A percentile compares a stretch with the other conserved stretches of the same genome.
Evolutionary conservation across 2,329 filamentous ascomycete genomes (phyloP).

Genomic region (Paraconiothyrium sp.): DNA sequence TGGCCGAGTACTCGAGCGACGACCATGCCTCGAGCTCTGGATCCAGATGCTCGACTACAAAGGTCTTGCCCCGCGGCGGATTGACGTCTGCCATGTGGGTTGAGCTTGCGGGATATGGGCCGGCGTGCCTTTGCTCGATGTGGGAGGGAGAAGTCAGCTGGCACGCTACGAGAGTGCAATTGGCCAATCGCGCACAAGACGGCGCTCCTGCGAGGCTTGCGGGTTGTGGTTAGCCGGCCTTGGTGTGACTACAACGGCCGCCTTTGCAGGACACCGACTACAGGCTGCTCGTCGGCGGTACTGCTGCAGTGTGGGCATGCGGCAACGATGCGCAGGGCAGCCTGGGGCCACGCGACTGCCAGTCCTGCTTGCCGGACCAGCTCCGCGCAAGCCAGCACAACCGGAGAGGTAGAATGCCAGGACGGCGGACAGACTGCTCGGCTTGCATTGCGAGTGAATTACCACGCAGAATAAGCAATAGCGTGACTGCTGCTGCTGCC

Average conservation of each 20-base stretch:
- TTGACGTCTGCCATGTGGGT: conserved; percentile 38
- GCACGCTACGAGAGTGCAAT: conserved; percentile 25
- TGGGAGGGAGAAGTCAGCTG: conserved; percentile 26
- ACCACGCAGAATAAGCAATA: conserved; percentile 34
- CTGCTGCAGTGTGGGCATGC: neutral
- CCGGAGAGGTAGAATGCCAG: conserved; percentile 15
- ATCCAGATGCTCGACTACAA: conserved; percentile 96
- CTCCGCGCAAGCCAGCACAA: conserved; percentile 1
- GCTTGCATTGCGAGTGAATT: conserved; percentile 31
- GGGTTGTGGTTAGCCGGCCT: conserved; percentile 2
- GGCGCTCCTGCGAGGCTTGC: conserved; percentile 1
- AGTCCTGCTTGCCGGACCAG: conserved; percentile 4
- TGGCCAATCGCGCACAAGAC: conserved; percentile 32
- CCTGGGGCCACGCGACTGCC: conserved; percentile 7
- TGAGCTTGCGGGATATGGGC: conserved; percentile 25
- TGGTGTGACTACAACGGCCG: conserved; percentile 11
- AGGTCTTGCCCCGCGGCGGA: conserved; percentile 68
- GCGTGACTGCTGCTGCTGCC: conserved; percentile 36
- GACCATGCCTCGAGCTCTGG: conserved; percentile 95
- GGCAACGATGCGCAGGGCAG: conserved; percentile 13
- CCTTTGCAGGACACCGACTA: conserved; percentile 15
- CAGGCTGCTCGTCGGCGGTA: conserved; percentile 9
- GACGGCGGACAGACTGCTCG: neutral
- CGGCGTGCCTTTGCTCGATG: conserved; percentile 30
- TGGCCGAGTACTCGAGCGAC: conserved; percentile 87